Conservation (phyloP, 1,284 basidiomycete species). For the Apiotrichum veenhuisii region DNA sequence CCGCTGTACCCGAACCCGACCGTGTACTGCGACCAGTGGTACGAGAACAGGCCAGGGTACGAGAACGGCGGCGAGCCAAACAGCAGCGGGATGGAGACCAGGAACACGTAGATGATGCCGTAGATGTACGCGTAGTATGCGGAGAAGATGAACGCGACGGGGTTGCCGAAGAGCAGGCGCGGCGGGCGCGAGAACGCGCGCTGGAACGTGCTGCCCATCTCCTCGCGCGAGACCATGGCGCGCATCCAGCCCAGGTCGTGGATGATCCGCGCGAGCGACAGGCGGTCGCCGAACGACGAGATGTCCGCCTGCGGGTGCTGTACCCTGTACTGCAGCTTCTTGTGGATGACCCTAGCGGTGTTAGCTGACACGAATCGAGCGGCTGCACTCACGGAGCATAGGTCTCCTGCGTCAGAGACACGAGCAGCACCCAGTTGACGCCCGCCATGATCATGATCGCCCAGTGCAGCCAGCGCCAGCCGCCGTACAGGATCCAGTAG, state of each 20-base stretch:
- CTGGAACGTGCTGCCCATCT: conserved; percentile 30
- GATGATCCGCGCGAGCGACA: conserved; percentile 21
- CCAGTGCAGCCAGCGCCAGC: conserved; percentile 48
- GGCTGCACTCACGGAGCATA: conserved; percentile 42
- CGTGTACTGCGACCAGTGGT: conserved; percentile 47
- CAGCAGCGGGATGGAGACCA: conserved; percentile 50
- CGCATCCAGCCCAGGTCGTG: conserved; percentile 38
- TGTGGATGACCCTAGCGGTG: conserved; percentile 32
- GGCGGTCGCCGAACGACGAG: conserved; percentile 8
- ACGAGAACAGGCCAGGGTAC: conserved; percentile 43
- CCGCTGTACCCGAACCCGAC: conserved; percentile 50
- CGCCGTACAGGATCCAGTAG: conserved; percentile 40
- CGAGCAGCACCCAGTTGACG: conserved; percentile 35
- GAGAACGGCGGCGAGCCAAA: conserved; percentile 46
- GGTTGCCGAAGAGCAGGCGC: conserved; percentile 46
- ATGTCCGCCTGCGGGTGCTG: conserved; percentile 21
- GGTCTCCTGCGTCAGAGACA: conserved; percentile 41
- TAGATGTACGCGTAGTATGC: conserved; percentile 53
- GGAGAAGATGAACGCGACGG: conserved; percentile 49
- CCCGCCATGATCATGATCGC: conserved; percentile 40
- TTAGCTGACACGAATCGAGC: neutral
- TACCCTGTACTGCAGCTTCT: conserved; percentile 31
- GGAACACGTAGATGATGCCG: conserved; percentile 49
- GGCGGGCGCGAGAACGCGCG: conserved; percentile 49
- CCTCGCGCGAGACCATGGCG: conserved; percentile 33